Evolutionary conservation across 768 basidiomycete genomes (phyloP).

Genomic region (Auriculariales sp.): DNA sequence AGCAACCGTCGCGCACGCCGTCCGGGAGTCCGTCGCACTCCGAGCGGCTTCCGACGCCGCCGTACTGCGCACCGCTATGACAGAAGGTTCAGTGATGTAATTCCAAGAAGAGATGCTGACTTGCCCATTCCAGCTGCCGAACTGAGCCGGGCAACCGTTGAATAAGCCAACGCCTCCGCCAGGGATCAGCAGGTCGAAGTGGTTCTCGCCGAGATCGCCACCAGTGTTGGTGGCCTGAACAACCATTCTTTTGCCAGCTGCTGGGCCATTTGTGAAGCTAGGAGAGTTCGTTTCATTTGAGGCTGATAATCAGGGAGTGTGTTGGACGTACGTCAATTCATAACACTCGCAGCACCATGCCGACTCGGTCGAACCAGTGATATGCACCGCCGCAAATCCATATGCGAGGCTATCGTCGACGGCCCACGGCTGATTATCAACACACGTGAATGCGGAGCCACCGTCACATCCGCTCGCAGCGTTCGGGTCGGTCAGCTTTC

Average conservation of each 20-base stretch:
- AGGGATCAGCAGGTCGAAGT: constrained; percentile 10
- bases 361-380: constrained; percentile 6
- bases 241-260: constrained; percentile 5
- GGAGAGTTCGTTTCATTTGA: too few relatives aligned
- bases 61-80: constrained; percentile 6
- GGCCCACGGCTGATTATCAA: constrained; percentile 8
- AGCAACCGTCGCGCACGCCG: constrained; percentile 7
- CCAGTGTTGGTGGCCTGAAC: constrained; percentile 10
- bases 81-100: neutral
- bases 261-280: constrained; percentile 9
- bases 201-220: constrained; percentile 7
- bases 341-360: constrained; percentile 10
- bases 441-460: constrained; percentile 7
- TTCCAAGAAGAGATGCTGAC: neutral
- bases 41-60: constrained; percentile 6
- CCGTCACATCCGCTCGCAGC: constrained; percentile 6
- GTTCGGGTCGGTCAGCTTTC: constrained; percentile 3
- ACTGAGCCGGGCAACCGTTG: constrained; percentile 8
- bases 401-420: constrained; percentile 7
- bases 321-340: constrained; percentile 9
- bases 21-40: constrained; percentile 8
- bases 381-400: constrained; percentile 9
- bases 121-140: constrained; percentile 7
- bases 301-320: too few relatives aligned
- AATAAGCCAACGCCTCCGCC: constrained; percentile 9